Evolutionary conservation across 2,329 filamentous ascomycete species (phyloP).

Genomic region (Xylaria multiplex): DNA sequence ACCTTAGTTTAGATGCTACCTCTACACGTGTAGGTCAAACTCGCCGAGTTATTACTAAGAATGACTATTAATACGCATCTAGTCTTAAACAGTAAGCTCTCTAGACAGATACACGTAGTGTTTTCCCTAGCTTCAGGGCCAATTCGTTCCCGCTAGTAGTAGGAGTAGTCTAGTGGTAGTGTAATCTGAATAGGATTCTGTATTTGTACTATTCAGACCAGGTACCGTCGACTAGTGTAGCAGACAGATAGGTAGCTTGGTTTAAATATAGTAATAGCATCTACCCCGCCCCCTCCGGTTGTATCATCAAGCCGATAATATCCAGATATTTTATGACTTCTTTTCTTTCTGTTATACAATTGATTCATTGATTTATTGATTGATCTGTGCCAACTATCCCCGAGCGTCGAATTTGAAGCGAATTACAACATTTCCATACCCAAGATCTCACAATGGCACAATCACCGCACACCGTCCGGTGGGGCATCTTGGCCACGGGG

Average conservation of each 20-base stretch:
- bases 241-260: not conserved
- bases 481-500: constrained; percentile 71
- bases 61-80: constrained; percentile 14
- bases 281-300: constrained; percentile 29
- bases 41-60: constrained; percentile 17
- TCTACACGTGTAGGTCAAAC: not conserved
- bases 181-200: not conserved
- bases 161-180: not conserved
- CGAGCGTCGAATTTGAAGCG: not conserved
- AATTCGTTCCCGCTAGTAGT: constrained; percentile 11
- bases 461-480: constrained; percentile 61
- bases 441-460: constrained; percentile 52
- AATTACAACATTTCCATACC: constrained; percentile 1
- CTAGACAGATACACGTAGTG: constrained; percentile 3
- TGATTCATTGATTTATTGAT: not conserved
- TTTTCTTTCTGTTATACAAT: constrained; percentile 4
- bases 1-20: not conserved
- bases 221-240: not conserved
- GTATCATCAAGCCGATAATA: constrained; percentile 16
- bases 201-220: not conserved
- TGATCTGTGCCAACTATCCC: not conserved
- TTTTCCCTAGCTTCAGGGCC: constrained; percentile 15
- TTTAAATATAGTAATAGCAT: not conserved
- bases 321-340: constrained; percentile 1
- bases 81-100: constrained; percentile 30